Evolutionary conservation across 75 land plant species (phyloP), one percentile per base, ranked within the genome.

Genomic region (Ceratopteris richardii): DNA sequence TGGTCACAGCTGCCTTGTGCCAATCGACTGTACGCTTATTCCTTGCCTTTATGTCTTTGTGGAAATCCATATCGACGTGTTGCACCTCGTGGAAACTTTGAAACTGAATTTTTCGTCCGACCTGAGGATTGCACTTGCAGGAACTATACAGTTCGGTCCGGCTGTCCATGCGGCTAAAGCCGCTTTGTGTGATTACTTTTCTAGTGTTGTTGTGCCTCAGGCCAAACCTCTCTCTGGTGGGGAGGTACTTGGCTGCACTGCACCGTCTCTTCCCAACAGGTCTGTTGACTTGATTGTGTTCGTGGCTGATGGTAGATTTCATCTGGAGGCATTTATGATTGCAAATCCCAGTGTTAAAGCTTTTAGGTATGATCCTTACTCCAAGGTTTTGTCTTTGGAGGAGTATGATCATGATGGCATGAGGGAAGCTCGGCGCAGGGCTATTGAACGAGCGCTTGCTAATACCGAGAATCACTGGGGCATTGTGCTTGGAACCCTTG

Each of bases 271-370:
- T 17, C 64, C 77, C 0, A 23, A 40, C 10, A 67, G 64, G 7
- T 41, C 66, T 2, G 61, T 79, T 1, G 83, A 81, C 21, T 40
- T 69, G 7, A 42, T 63, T 27, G 71, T 81, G 18, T 81, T 81
- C 28, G 83, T 81, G 6, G 78, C 84, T 1, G 84, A 81, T 68
- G 98, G 98, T 50, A 68, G 98, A 55, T 93, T 93, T 43, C 98
- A 93, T 67, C 74, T 93, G 2, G 98, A 93, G 63, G 90, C 98
- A 11, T 85, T 93, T 39, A 93, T 93, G 98, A 93, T 93, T 22
- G 96, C 98, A 14, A 93, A 93, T 63, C 98, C 98, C 0, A 56
- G 56, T 14, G 64, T 93, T 51, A 68, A 56, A 53, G 80, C 82
- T 0, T 93, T 73, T 44, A 60, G 98, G 26, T 93, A 85, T 44